Conservation (phyloP, 805 yeast species). For the Metschnikowia colocasiae region DNA sequence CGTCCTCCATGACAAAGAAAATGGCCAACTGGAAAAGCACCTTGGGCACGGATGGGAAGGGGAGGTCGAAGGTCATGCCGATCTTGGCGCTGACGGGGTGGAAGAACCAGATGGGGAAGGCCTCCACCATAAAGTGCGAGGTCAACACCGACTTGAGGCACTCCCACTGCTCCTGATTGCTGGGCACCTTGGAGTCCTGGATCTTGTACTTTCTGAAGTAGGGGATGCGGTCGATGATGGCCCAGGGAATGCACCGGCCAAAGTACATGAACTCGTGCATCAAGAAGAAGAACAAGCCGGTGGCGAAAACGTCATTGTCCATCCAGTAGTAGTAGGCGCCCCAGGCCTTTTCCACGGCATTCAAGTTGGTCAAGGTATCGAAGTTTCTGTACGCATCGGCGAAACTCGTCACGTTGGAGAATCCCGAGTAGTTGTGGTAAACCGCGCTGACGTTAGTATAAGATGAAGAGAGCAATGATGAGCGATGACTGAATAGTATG, state of each 20-base stretch:
- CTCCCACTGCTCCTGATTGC: constrained; percentile 59
- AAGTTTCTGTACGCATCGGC: constrained; percentile 27
- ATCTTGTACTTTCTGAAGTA: constrained; percentile 51
- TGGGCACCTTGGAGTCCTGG: constrained; percentile 50
- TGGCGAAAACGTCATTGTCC: constrained; percentile 53
- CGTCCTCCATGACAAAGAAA: constrained; percentile 53
- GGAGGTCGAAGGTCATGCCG: constrained; percentile 49
- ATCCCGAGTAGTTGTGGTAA: constrained; percentile 33
- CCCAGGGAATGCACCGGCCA: constrained; percentile 60
- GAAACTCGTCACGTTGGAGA: constrained; percentile 29
- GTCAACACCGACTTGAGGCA: constrained; percentile 54
- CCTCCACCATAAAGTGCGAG: constrained; percentile 57
- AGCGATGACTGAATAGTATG: no score
- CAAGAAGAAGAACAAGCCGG: constrained; percentile 53
- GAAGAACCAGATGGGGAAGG: constrained; percentile 60
- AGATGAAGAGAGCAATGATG: no score
- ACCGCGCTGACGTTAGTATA: constrained; percentile 26
- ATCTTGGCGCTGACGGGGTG: constrained; percentile 51
- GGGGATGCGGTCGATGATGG: constrained; percentile 49
- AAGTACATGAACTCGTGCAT: constrained; percentile 56
- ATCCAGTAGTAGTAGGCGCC: constrained; percentile 54
- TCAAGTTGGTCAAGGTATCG: constrained; percentile 16
- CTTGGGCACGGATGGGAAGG: constrained; percentile 46
- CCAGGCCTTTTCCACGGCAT: constrained; percentile 48
- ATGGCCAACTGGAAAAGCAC: constrained; percentile 45